Evolutionary conservation across 148 eudicot species (phyloP), one percentile per base, ranked within the genome.

Genomic region (Rhododendron griersonianum): DNA sequence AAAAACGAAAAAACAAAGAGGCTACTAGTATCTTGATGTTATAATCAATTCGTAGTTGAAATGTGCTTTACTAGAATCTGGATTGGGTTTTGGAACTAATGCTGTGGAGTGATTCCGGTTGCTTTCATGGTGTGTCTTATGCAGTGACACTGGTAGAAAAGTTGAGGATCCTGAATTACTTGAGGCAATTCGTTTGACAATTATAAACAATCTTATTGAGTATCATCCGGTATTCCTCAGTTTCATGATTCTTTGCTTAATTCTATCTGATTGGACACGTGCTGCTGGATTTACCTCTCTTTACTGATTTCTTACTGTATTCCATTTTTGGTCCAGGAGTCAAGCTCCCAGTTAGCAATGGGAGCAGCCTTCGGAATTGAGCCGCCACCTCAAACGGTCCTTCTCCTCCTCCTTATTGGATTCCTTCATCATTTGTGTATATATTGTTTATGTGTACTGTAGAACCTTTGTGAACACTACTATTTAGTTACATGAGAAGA

Each of bases 151-250:
- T 86, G 99, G 99, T 79, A 91, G 99, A 90, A 96, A 96, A 89
- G 95, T 96, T 84, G 98, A 94, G 23, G 98, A 95, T 75, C 98
- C 99, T 1, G 99, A 96, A 91, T 83, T 93, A 91, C 92, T 96
- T 61, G 98, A 96, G 92, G 91, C 95, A 37, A 96, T 96, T 90
- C 99, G 99, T 74, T 90, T 96, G 95, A 96, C 99, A 84, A 92
- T 96, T 84, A 95, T 96, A 47, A 96, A 93, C 94, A 95, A 96
- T 89, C 83, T 96, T 83, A 94, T 96, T 28, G 86, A 95, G 87
- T 96, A 92, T 91, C 99, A 96, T 85, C 99, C 99, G 92, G 99
- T 96, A 93, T 84, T 51, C 13, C 74, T 83, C 39, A 13, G 11
- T 71, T 41, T 37, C 85, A 23, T 80, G 53, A 63, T 81, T 14